Conservation (phyloP, 1,284 basidiomycete genomes). For the Fomitopsis schrenkii region DNA sequence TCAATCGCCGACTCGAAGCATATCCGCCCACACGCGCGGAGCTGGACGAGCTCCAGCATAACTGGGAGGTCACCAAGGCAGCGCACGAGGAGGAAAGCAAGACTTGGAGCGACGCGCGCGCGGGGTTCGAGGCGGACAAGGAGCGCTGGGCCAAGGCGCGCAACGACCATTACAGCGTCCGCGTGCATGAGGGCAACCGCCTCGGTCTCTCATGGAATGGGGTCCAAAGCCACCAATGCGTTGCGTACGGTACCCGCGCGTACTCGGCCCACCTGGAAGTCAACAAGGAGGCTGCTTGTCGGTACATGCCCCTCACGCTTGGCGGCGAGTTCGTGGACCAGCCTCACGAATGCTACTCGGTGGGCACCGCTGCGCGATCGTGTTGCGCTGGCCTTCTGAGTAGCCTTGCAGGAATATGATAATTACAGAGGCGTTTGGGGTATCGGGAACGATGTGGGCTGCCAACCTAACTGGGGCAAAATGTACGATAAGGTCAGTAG, state of each 20-base stretch:
- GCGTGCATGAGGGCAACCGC: not conserved
- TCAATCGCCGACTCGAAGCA: not conserved
- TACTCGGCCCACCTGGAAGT: not conserved
- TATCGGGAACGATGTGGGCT: not conserved
- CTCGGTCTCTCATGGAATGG: not conserved
- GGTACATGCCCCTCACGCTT: not conserved
- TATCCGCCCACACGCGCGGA: not conserved
- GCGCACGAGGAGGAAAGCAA: not conserved
- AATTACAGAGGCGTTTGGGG: not conserved
- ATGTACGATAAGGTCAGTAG: conserved; percentile 1
- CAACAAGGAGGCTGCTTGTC: not conserved
- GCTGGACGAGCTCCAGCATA: not conserved
- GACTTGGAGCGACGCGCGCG: not conserved
- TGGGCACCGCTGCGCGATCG: not conserved
- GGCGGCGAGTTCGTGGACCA: not conserved
- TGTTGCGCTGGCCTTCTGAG: not conserved
- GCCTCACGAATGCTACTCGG: not conserved
- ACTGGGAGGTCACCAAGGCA: not conserved
- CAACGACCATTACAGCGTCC: not conserved
- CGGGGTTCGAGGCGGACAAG: not conserved
- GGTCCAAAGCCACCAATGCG: not conserved
- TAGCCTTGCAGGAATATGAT: not conserved
- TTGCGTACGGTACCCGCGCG: not conserved
- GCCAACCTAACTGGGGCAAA: not conserved
- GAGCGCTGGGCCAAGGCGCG: not conserved